A percentile compares a stretch with the other conserved stretches of the same genome.
Evolutionary conservation across 495 filamentous ascomycete genomes (phyloP).

Genomic region (Elaphomyces granulatus): DNA sequence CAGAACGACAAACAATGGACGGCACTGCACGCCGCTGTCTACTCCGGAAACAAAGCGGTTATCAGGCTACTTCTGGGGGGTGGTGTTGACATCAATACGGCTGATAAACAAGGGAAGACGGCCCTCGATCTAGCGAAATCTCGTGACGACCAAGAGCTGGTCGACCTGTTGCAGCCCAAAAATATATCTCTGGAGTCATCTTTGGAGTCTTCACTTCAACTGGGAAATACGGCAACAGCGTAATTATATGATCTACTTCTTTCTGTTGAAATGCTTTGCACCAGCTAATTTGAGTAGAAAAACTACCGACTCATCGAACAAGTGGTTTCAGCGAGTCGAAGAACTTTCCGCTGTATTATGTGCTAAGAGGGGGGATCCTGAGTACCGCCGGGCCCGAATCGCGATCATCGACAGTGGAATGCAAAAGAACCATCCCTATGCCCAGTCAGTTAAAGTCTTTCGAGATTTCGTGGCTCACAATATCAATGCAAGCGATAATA

Average conservation of each 20-base stretch:
- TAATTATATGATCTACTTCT: too few species aligned
- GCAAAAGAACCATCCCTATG: background rate
- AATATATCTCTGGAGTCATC: too few species aligned
- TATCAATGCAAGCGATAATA: background rate
- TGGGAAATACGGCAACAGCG: too few species aligned
- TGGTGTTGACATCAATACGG: too few species aligned
- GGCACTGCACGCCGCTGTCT: conserved; percentile 25
- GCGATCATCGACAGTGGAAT: conserved; percentile 3
- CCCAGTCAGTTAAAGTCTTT: background rate
- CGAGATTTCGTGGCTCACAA: conserved; percentile 1
- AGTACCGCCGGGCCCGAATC: too few species aligned
- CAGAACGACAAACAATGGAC: conserved; percentile 18
- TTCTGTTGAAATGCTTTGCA: too few species aligned
- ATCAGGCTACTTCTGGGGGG: conserved; percentile 26
- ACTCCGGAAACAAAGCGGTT: conserved; percentile 18
- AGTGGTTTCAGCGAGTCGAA: conserved; percentile 1
- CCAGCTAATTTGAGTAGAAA: too few species aligned
- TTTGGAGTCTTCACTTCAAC: too few species aligned
- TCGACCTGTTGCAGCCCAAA: background rate
- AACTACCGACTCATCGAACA: background rate
- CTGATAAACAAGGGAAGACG: background rate
- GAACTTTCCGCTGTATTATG: background rate
- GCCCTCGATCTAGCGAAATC: background rate
- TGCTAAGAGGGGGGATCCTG: background rate
- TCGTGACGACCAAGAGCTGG: background rate